These are phyloP conservation scores for Podaxis sp. DNA, from an alignment of 768 basidiomycete genomes.

Conservation along the genomic window DNA sequence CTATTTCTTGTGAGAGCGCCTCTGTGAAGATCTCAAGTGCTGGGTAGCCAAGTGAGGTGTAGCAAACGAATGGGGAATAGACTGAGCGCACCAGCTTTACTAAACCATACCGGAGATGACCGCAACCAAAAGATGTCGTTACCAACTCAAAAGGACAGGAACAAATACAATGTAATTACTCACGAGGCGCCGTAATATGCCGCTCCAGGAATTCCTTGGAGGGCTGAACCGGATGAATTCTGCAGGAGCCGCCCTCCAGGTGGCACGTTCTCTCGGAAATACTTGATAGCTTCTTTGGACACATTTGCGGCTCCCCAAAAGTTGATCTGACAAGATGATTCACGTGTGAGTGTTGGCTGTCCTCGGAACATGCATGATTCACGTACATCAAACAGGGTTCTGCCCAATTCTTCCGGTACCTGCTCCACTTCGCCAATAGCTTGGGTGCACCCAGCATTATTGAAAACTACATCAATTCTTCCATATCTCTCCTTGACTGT, in stretches of 20 bases:
- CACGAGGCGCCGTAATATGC: constrained; percentile 29
- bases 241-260: constrained; percentile 39
- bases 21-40: constrained; percentile 41
- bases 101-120: constrained; percentile 15
- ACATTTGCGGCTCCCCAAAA: constrained; percentile 39
- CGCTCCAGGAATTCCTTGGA: constrained; percentile 26
- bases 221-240: constrained; percentile 31
- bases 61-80: neutral
- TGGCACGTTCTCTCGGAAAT: constrained; percentile 41
- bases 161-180: neutral
- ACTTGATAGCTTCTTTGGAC: constrained; percentile 28
- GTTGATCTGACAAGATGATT: constrained; percentile 14
- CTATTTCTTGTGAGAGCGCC: constrained; percentile 37
- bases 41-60: constrained; percentile 15
- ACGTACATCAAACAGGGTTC: constrained; percentile 38
- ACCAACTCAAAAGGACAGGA: neutral
- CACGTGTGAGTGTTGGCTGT: neutral
- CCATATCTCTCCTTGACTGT: constrained; percentile 32
- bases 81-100: constrained; percentile 9
- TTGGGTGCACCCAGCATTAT: constrained; percentile 37
- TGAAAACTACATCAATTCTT: constrained; percentile 31
- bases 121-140: neutral
- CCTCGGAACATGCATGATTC: neutral
- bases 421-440: constrained; percentile 38
- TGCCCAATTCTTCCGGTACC: constrained; percentile 31